A percentile compares a stretch with the other conserved stretches of the same genome.
These are phyloP conservation scores for Ophiostoma pallidulum DNA, from an alignment of 2,329 filamentous ascomycete species.

Conservation along the genomic window DNA sequence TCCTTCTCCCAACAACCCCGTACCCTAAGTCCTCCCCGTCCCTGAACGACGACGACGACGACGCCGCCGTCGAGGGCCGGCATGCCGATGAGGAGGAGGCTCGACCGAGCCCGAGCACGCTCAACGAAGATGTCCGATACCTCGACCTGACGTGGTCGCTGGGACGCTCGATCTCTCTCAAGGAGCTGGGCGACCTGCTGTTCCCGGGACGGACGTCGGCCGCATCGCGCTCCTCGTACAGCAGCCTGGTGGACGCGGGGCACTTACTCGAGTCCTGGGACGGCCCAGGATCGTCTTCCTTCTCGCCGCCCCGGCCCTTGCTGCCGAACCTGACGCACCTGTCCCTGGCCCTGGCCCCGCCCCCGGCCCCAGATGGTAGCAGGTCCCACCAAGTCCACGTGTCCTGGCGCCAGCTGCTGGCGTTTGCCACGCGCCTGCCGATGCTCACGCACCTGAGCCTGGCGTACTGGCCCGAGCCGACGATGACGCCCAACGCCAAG, in stretches of 20 bases:
- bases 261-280: conserved; percentile 46
- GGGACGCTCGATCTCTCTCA: conserved; percentile 41
- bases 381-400: conserved; percentile 23
- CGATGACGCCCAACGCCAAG: conserved; percentile 45
- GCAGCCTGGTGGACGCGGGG: conserved; percentile 11
- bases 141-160: conserved; percentile 46
- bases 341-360: conserved; percentile 43
- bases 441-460: conserved; percentile 52
- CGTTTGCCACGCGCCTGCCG: conserved; percentile 41
- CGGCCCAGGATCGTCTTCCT: conserved; percentile 14
- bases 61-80: conserved; percentile 19
- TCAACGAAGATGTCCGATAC: conserved; percentile 39
- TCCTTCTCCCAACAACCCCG: conserved; percentile 37
- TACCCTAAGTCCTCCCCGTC: too few species aligned
- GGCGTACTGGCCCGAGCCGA: conserved; percentile 53
- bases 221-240: too few species aligned
- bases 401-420: conserved; percentile 51
- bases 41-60: conserved; percentile 5
- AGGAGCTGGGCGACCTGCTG: conserved; percentile 42
- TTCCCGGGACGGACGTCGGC: conserved; percentile 23
- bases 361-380: not conserved
- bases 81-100: conserved; percentile 18
- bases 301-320: conserved; percentile 28
- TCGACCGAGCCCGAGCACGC: conserved; percentile 16
- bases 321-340: conserved; percentile 52